phyloP scores from a whole-genome alignment of 2,329 filamentous ascomycete species.

The Tolypocladium ovalisporum region DNA sequence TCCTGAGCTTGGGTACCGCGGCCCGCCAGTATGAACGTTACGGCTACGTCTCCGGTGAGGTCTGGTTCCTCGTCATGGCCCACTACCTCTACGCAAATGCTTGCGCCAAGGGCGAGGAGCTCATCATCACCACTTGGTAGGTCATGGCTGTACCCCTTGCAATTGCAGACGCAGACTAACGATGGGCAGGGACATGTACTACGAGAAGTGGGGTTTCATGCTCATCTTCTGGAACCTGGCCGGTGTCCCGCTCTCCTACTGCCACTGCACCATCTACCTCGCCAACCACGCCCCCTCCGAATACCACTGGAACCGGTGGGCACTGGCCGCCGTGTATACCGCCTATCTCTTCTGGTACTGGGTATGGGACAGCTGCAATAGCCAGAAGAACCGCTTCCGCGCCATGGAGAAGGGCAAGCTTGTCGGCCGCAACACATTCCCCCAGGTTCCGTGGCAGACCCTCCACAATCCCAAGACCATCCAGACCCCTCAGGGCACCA shows the following conservation, averaged over 20 bases:
- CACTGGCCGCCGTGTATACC: constrained; percentile 52
- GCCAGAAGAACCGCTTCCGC: constrained; percentile 88
- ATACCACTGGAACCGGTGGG: constrained; percentile 66
- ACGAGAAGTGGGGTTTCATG: constrained; percentile 96
- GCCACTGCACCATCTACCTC: constrained; percentile 84
- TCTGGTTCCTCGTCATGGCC: constrained; percentile 74
- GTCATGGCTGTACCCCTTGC: background rate
- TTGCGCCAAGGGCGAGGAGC: constrained; percentile 84
- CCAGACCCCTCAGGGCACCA: constrained; percentile 58
- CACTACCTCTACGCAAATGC: constrained; percentile 90
- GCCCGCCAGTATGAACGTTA: constrained; percentile 75
- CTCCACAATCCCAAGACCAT: constrained; percentile 74
- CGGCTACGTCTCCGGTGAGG: constrained; percentile 78
- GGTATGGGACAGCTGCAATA: constrained; percentile 87
- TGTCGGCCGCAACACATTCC: constrained; percentile 68
- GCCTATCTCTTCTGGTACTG: constrained; percentile 79
- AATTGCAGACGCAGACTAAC: background rate
- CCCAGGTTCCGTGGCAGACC: constrained; percentile 81
- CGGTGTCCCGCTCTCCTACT: constrained; percentile 83
- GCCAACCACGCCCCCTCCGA: constrained; percentile 70
- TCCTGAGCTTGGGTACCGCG: constrained; percentile 65
- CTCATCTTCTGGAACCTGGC: constrained; percentile 96
- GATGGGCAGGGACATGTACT: constrained; percentile 67
- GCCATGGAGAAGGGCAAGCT: constrained; percentile 63
- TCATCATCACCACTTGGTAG: constrained; percentile 73